phyloP scores from a whole-genome alignment of 495 filamentous ascomycete species.

The Halenospora varia region DNA sequence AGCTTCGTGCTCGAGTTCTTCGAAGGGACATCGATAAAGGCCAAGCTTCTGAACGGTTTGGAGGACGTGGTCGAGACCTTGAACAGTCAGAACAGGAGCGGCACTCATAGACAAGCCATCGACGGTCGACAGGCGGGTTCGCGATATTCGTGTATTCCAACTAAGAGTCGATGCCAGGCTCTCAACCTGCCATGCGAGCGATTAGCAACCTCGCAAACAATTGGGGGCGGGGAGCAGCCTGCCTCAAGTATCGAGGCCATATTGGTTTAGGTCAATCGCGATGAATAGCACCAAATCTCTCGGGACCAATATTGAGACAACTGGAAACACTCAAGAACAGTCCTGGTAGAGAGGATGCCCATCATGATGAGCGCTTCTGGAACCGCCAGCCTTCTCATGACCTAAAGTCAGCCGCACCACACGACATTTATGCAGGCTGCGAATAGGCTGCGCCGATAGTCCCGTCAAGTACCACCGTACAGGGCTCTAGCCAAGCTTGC shows the following conservation, averaged over 20 bases:
- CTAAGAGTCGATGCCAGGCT: slow-evolving; percentile 16
- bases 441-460: too few relatives aligned
- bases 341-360: too few relatives aligned
- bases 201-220: neutral
- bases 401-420: too few relatives aligned
- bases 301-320: too few relatives aligned
- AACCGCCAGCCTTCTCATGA: too few relatives aligned
- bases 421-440: too few relatives aligned
- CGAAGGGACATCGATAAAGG: slow-evolving; percentile 18
- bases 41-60: slow-evolving; percentile 29
- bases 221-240: neutral
- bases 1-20: slow-evolving; percentile 27
- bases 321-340: too few relatives aligned
- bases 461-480: too few relatives aligned
- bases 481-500: too few relatives aligned
- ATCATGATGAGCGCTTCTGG: too few relatives aligned
- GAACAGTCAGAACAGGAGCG: slow-evolving; percentile 12
- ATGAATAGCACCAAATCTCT: too few relatives aligned
- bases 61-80: slow-evolving; percentile 27
- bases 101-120: slow-evolving; percentile 23
- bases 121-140: slow-evolving; percentile 28
- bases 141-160: slow-evolving; percentile 24
- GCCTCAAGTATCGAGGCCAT: neutral
- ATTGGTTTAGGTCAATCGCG: too few relatives aligned
- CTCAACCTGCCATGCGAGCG: slow-evolving; percentile 8